These are phyloP conservation scores for Candida sp. DNA, from an alignment of 1,139 yeast species.

Conservation along the genomic window DNA sequence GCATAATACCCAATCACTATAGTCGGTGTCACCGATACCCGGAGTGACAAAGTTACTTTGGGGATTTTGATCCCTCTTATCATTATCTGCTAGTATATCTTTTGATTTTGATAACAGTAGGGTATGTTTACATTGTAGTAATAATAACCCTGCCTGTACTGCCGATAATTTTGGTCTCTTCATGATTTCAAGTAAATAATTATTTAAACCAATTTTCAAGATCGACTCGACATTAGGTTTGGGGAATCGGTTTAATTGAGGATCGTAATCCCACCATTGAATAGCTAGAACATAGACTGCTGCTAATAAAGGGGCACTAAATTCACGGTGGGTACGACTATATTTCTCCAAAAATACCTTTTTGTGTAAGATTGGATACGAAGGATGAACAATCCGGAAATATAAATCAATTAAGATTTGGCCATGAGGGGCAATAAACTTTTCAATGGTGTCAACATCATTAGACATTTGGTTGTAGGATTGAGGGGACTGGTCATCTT, in stretches of 20 bases:
- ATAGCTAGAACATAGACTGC: conserved; percentile 73
- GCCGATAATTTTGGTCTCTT: conserved; percentile 77
- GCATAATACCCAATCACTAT: conserved; percentile 80
- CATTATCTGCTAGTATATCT: conserved; percentile 6
- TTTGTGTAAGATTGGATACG: conserved; percentile 74
- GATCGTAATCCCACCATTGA: conserved; percentile 86
- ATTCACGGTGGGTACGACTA: conserved; percentile 71
- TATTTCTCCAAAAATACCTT: conserved; percentile 76
- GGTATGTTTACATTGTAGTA: conserved; percentile 61
- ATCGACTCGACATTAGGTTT: conserved; percentile 60
- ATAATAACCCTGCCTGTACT: conserved; percentile 71
- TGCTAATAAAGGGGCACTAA: conserved; percentile 74
- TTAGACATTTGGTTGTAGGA: conserved; percentile 60
- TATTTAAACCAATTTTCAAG: conserved; percentile 49
- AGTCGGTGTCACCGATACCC: conserved; percentile 38
- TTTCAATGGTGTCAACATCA: conserved; percentile 70
- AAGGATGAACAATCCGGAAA: conserved; percentile 74
- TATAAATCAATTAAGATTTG: conserved; percentile 67
- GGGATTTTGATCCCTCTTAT: conserved; percentile 6
- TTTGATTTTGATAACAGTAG: conserved; percentile 10
- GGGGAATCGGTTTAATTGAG: conserved; percentile 57
- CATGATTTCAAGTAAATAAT: conserved; percentile 62
- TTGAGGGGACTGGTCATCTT: conserved; percentile 70
- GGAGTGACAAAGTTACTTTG: conserved; percentile 1
- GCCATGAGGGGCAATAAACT: conserved; percentile 75